A percentile compares a stretch with the other conserved stretches of the same genome.
Conservation (phyloP, 1,284 basidiomycete species). For the Irpex sp. region DNA sequence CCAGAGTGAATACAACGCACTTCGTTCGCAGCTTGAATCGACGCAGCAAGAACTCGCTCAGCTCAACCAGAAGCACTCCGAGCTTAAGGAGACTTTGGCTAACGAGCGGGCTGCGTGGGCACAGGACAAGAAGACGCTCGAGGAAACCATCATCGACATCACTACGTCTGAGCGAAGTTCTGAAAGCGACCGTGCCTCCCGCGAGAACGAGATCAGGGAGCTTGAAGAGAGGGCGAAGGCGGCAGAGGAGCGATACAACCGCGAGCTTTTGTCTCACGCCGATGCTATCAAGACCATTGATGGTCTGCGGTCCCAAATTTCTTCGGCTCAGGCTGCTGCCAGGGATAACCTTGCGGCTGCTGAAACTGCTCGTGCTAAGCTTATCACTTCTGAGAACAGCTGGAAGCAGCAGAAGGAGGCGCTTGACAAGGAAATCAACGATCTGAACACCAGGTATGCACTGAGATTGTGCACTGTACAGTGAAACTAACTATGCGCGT, state of each 20-base stretch:
- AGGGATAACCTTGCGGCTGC: slow-evolving; percentile 57
- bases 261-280: slow-evolving; percentile 81
- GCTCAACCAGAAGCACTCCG: slow-evolving; percentile 46
- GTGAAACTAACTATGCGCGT: background rate
- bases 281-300: slow-evolving; percentile 75
- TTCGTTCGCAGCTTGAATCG: slow-evolving; percentile 59
- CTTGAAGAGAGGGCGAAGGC: slow-evolving; percentile 73
- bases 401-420: slow-evolving; percentile 78
- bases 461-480: background rate
- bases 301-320: slow-evolving; percentile 60
- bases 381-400: slow-evolving; percentile 66
- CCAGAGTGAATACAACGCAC: slow-evolving; percentile 63
- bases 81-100: slow-evolving; percentile 64
- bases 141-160: slow-evolving; percentile 75
- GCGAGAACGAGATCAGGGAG: slow-evolving; percentile 60
- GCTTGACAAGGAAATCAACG: slow-evolving; percentile 73
- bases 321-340: slow-evolving; percentile 43
- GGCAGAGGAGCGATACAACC: slow-evolving; percentile 78
- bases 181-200: slow-evolving; percentile 57
- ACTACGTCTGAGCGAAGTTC: slow-evolving; percentile 64
- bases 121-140: slow-evolving; percentile 76
- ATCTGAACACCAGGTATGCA: slow-evolving; percentile 63
- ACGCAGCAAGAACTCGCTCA: slow-evolving; percentile 57
- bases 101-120: slow-evolving; percentile 64
- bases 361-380: slow-evolving; percentile 74